Conservation (phyloP, 129 eudicot species). For the Sambucus nigra region DNA sequence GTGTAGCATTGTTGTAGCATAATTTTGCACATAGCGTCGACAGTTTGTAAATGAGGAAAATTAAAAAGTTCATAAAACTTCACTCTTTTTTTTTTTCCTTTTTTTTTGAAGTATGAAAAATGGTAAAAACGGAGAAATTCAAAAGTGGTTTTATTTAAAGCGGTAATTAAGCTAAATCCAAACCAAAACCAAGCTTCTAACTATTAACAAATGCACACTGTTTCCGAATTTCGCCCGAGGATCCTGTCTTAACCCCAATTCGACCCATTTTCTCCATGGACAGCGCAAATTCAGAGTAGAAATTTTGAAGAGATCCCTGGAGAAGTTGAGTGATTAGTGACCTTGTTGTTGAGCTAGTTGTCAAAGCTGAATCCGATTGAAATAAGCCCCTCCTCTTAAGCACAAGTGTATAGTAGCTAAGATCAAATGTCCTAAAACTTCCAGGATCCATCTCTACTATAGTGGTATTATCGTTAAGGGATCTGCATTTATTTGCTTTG, state of each 20-base stretch:
- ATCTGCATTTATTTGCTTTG: constrained; percentile 44
- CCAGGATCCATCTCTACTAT: constrained; percentile 89
- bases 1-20: no score
- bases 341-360: constrained; percentile 36
- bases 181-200: constrained; percentile 6
- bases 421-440: constrained; percentile 75
- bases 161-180: neutral
- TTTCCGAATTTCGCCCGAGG: constrained; percentile 58
- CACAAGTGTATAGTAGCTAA: constrained; percentile 56
- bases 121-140: no score
- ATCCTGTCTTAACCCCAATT: constrained; percentile 50
- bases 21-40: no score
- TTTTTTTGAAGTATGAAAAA: neutral
- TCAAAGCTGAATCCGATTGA: constrained; percentile 59
- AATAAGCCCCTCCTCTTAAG: constrained; percentile 72
- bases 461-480: constrained; percentile 40
- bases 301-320: constrained; percentile 40
- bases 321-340: constrained; percentile 45
- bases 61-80: no score
- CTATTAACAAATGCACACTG: constrained; percentile 62
- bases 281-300: constrained; percentile 53
- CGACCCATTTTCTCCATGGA: constrained; percentile 88
- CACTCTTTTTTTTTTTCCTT: neutral
- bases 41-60: no score
- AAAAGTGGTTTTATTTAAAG: no score